These are phyloP conservation scores for Penicillium chermesinum DNA, from an alignment of 495 filamentous ascomycete species.

Conservation along the genomic window DNA sequence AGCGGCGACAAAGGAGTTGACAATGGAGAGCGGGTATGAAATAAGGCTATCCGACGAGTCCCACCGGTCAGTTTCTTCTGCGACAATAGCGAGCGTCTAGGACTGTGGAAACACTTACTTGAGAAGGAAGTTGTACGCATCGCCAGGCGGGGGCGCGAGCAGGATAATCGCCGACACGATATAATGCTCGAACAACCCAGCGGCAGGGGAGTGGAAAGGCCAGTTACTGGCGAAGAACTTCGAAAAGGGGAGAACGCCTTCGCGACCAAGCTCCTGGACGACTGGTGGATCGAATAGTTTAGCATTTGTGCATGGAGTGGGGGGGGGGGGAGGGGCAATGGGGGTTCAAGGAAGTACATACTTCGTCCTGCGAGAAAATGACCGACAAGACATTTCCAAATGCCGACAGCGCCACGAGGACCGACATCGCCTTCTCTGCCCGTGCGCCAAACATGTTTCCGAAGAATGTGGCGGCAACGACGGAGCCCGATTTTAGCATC, in stretches of 20 bases:
- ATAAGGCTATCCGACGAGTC: constrained; percentile 45
- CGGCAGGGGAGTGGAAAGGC: constrained; percentile 56
- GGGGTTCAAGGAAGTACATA: constrained; percentile 12
- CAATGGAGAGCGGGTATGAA: constrained; percentile 55
- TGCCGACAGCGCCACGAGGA: constrained; percentile 67
- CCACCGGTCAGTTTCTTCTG: too few relatives aligned
- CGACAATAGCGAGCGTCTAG: constrained; percentile 9
- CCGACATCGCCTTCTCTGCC: constrained; percentile 56
- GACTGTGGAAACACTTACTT: constrained; percentile 35
- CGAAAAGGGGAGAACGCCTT: constrained; percentile 58
- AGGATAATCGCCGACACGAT: constrained; percentile 55
- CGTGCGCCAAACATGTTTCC: constrained; percentile 59
- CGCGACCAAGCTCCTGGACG: constrained; percentile 61
- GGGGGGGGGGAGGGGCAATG: too few relatives aligned
- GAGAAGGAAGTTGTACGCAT: constrained; percentile 60
- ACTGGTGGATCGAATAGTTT: constrained; percentile 29
- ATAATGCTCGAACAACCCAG: constrained; percentile 59
- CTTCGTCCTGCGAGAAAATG: constrained; percentile 63
- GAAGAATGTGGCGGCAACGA: constrained; percentile 62
- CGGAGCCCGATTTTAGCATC: constrained; percentile 52
- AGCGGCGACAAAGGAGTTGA: constrained; percentile 55
- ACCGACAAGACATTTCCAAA: constrained; percentile 67
- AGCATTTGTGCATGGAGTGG: too few relatives aligned
- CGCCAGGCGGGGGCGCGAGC: constrained; percentile 58
- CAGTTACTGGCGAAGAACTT: constrained; percentile 60